phyloP scores from a whole-genome alignment of 2,329 filamentous ascomycete species.

The Pochonia chlamydosporia region DNA sequence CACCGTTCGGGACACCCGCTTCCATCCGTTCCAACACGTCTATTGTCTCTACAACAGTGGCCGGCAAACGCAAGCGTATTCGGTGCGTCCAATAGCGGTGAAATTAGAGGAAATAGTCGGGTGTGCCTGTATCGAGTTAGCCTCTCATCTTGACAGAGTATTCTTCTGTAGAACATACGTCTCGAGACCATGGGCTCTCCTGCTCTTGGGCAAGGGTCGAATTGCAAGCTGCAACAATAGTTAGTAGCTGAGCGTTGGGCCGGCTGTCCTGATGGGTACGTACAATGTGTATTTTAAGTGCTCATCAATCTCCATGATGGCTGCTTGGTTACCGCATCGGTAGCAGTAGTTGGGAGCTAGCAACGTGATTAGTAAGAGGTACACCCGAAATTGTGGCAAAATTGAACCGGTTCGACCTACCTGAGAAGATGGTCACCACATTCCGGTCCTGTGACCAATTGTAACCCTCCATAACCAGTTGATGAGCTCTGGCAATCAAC shows the following conservation, averaged over 20 bases:
- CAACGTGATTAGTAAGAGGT: not conserved
- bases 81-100: not conserved
- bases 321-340: constrained; percentile 96
- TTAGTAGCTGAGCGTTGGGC: constrained; percentile 18
- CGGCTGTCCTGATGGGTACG: constrained; percentile 32
- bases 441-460: constrained; percentile 99
- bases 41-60: constrained; percentile 13
- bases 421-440: constrained; percentile 97
- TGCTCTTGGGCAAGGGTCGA: constrained; percentile 94
- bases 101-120: constrained; percentile 93
- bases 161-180: constrained; percentile 43
- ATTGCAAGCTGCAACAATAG: constrained; percentile 71
- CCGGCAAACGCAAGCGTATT: constrained; percentile 7
- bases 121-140: constrained; percentile 54
- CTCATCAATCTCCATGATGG: constrained; percentile 99
- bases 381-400: not conserved
- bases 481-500: constrained; percentile 90
- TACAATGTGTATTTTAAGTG: constrained; percentile 99
- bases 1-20: constrained; percentile 20
- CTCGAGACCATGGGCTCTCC: constrained; percentile 99
- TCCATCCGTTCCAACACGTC: constrained; percentile 13
- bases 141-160: constrained; percentile 5
- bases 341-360: constrained; percentile 92
- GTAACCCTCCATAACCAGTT: constrained; percentile 98
- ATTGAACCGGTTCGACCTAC: constrained; percentile 39